phyloP scores from a whole-genome alignment of 2,329 filamentous ascomycete genomes.

The Periglandula ipomoeae region DNA sequence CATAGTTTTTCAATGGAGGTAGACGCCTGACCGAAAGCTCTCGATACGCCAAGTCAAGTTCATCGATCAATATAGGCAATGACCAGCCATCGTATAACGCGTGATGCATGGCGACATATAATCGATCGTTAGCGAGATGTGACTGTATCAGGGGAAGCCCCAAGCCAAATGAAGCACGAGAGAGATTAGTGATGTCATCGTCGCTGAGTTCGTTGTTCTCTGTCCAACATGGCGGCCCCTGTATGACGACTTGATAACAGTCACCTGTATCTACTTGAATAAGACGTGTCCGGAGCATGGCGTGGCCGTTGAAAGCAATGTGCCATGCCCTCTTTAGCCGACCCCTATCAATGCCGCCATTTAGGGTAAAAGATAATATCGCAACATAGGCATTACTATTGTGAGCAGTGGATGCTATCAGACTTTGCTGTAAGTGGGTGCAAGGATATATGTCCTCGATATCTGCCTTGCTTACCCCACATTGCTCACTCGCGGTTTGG shows the following conservation, averaged over 20 bases:
- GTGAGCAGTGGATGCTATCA: neutral
- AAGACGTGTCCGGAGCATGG: neutral
- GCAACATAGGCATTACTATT: neutral
- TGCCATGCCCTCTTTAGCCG: neutral
- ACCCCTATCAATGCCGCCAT: neutral
- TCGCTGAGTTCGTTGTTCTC: neutral
- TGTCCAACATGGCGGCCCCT: neutral
- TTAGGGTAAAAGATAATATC: neutral
- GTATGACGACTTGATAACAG: neutral
- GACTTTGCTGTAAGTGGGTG: neutral
- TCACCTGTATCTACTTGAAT: neutral
- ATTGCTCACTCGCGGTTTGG: neutral
- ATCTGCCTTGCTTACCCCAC: neutral
- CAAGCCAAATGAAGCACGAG: neutral
- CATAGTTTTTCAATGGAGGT: neutral
- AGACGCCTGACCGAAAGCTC: neutral
- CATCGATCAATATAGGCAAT: neutral
- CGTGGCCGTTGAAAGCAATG: neutral
- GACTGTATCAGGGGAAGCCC: neutral
- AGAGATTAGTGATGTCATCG: neutral
- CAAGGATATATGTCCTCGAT: conserved; percentile 1
- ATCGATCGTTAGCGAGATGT: neutral
- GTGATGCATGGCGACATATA: neutral
- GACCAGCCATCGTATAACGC: conserved; percentile 2
- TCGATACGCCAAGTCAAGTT: neutral